These are phyloP conservation scores for Phytophthora syringae DNA, from an alignment of 352 stramenopile genomes.

Conservation along the genomic window DNA sequence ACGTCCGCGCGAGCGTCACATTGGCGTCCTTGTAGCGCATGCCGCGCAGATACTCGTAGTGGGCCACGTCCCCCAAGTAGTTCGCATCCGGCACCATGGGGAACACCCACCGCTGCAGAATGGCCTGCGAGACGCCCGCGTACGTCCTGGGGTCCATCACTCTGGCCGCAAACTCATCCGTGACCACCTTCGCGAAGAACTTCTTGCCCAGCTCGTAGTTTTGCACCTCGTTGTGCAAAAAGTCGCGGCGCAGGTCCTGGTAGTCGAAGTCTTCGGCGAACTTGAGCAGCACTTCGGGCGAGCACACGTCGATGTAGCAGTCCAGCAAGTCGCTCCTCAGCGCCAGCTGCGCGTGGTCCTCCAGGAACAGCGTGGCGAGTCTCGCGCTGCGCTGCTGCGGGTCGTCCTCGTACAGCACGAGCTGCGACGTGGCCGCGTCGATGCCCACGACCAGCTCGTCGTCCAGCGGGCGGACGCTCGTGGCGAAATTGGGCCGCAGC, in stretches of 20 bases:
- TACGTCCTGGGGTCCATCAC: conserved; percentile 96
- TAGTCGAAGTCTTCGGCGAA: conserved; percentile 99
- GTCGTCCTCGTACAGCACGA: conserved; percentile 86
- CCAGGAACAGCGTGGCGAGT: conserved; percentile 76
- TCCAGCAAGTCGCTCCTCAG: conserved; percentile 96
- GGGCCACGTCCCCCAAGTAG: conserved; percentile 59
- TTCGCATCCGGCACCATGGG: conserved; percentile 96
- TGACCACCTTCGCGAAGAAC: conserved; percentile 95
- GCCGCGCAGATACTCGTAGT: conserved; percentile 80
- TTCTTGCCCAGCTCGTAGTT: conserved; percentile 98
- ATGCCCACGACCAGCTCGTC: conserved; percentile 87
- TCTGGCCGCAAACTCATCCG: conserved; percentile 93
- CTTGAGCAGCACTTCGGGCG: conserved; percentile 96
- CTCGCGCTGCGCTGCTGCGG: conserved; percentile 52
- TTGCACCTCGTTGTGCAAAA: conserved; percentile 96
- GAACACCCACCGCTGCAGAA: conserved; percentile 96
- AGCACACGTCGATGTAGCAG: conserved; percentile 98
- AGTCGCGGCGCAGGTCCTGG: conserved; percentile 94
- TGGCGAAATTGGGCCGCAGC: conserved; percentile 69
- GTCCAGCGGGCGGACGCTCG: conserved; percentile 67
- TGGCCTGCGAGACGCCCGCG: conserved; percentile 91
- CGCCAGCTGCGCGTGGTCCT: conserved; percentile 88
- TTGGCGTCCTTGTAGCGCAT: conserved; percentile 87
- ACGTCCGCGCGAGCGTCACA: conserved; percentile 75
- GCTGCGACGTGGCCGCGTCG: conserved; percentile 76